phyloP scores from a whole-genome alignment of 495 filamentous ascomycete species.

The Annulohypoxylon maeteangense region DNA sequence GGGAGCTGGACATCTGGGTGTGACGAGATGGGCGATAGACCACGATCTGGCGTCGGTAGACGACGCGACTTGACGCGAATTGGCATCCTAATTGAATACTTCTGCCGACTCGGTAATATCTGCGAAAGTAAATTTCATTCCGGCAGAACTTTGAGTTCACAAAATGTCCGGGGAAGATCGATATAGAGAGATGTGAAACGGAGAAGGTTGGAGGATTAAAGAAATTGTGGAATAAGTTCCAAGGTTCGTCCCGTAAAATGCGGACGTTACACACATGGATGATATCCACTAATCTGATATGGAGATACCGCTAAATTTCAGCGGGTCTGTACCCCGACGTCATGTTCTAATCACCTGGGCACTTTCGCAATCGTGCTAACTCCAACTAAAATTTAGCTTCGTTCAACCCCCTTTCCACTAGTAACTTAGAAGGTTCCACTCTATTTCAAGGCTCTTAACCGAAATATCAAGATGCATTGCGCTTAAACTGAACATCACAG shows the following conservation, averaged over 20 bases:
- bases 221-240: background rate
- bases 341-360: background rate
- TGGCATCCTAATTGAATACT: conserved; percentile 47
- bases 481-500: background rate
- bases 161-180: background rate
- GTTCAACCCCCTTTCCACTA: conserved; percentile 4
- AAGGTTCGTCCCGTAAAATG: conserved; percentile 14
- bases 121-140: conserved; percentile 6
- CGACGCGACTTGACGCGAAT: conserved; percentile 58
- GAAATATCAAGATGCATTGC: background rate
- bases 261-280: background rate
- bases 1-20: conserved; percentile 59
- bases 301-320: background rate
- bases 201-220: background rate
- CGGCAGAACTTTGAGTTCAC: background rate
- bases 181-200: background rate
- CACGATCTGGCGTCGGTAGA: conserved; percentile 40
- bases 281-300: background rate
- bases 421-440: too few species aligned
- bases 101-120: background rate
- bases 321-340: background rate
- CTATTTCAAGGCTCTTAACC: background rate
- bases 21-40: conserved; percentile 23
- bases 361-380: conserved; percentile 16
- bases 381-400: conserved; percentile 29